phyloP scores from a whole-genome alignment of 73 alveolate genomes.

The Symbiodinium natans region DNA sequence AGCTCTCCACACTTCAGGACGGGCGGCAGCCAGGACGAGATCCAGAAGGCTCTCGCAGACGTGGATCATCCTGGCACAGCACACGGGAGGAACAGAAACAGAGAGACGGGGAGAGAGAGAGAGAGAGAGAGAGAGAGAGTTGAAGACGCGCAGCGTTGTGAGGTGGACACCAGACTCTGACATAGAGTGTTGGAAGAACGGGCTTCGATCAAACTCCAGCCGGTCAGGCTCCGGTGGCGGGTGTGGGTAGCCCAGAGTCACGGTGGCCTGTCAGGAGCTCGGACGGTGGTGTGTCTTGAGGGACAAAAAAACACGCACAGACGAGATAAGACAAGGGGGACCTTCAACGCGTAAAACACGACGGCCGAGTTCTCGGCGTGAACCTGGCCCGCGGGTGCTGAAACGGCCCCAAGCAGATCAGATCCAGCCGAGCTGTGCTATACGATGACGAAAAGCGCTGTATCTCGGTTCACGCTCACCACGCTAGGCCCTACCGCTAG shows the following conservation, averaged over 20 bases:
- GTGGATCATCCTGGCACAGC: neutral
- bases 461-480: too few species aligned
- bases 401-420: neutral
- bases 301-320: too few species aligned
- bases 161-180: too few species aligned
- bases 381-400: neutral
- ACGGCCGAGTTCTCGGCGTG: neutral
- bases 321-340: too few species aligned
- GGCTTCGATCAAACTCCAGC: neutral
- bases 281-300: too few species aligned
- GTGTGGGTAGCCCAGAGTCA: conserved; percentile 52
- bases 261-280: conserved; percentile 38
- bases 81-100: neutral
- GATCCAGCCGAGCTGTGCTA: too few species aligned
- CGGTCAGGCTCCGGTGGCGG: conserved; percentile 40
- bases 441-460: too few species aligned
- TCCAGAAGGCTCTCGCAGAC: conserved; percentile 54
- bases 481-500: too few species aligned
- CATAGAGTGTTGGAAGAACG: too few species aligned
- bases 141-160: too few species aligned
- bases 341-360: neutral
- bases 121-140: neutral
- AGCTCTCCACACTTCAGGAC: too few species aligned
- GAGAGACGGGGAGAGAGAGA: neutral
- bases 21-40: conserved; percentile 32